A percentile compares a stretch with the other conserved stretches of the same genome.
These are phyloP conservation scores for Pachysandra terminalis DNA, from an alignment of 164 flowering plant genomes.

Conservation along the genomic window DNA sequence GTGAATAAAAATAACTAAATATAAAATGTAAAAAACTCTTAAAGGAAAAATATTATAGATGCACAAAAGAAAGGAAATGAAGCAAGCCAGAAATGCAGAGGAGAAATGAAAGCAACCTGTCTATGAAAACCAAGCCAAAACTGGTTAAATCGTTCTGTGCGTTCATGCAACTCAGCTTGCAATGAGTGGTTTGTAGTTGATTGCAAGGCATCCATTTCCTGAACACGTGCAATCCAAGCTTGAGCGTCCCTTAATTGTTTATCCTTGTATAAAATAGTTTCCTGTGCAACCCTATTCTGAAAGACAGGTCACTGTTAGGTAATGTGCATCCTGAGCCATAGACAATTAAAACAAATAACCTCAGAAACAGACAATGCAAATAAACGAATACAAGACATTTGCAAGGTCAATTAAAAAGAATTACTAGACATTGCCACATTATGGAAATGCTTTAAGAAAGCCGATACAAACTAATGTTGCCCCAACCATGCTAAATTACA, in stretches of 20 bases:
- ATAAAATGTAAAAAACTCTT: background rate
- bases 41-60: background rate
- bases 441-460: background rate
- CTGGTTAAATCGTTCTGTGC: constrained; percentile 84
- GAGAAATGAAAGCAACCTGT: constrained; percentile 61
- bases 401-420: no score
- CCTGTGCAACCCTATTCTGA: constrained; percentile 90
- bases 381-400: no score
- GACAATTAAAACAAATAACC: no score
- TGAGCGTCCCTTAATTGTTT: constrained; percentile 89
- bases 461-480: background rate
- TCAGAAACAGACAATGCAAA: no score
- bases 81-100: background rate
- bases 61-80: background rate
- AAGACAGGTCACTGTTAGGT: no score
- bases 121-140: constrained; percentile 84
- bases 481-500: no score
- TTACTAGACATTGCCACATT: no score
- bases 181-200: constrained; percentile 58
- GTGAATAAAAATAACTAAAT: background rate
- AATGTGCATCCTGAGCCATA: no score
- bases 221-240: constrained; percentile 76
- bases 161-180: constrained; percentile 81
- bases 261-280: constrained; percentile 69
- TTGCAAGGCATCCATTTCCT: constrained; percentile 96